These are phyloP conservation scores for Coemansia sp. DNA, from an alignment of 192 early-diverging fungal genomes.

Conservation along the genomic window DNA sequence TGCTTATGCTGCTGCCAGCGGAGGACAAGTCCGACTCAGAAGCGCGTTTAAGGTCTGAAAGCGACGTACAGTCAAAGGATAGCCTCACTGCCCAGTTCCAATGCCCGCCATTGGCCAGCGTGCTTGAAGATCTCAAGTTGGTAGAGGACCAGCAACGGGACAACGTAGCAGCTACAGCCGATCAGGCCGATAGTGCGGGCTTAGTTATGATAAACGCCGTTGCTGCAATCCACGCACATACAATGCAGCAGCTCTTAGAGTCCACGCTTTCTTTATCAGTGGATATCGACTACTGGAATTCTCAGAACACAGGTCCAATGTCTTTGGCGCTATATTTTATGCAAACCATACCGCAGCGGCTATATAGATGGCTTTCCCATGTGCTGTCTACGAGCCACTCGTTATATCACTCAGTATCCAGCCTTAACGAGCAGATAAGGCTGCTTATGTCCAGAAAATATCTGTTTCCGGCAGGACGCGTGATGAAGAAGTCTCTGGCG, in stretches of 20 bases:
- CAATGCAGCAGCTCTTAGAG: conserved; percentile 58
- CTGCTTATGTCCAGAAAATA: conserved; percentile 3
- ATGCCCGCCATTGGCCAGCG: conserved; percentile 16
- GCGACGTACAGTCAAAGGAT: too few relatives aligned
- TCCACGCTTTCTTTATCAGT: conserved; percentile 59
- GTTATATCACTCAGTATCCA: too few relatives aligned
- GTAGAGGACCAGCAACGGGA: neutral
- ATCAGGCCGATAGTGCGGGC: neutral
- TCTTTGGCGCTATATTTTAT: conserved; percentile 34
- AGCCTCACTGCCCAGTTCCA: too few relatives aligned
- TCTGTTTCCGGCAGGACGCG: conserved; percentile 2
- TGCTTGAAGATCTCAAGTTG: conserved; percentile 20
- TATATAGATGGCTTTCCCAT: conserved; percentile 13
- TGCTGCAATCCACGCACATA: conserved; percentile 57
- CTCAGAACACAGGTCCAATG: conserved; percentile 46
- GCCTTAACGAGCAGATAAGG: neutral
- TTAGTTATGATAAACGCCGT: conserved; percentile 31
- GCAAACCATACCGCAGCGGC: conserved; percentile 33
- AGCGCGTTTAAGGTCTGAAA: too few relatives aligned
- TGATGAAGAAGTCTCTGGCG: too few relatives aligned
- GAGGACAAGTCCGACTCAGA: neutral
- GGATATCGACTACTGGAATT: conserved; percentile 68
- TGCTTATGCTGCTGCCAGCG: conserved; percentile 26
- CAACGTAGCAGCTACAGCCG: neutral
- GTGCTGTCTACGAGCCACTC: neutral